Evolutionary conservation across 2,329 filamentous ascomycete species (phyloP).

Genomic region (Orbilia ellipsospora): DNA sequence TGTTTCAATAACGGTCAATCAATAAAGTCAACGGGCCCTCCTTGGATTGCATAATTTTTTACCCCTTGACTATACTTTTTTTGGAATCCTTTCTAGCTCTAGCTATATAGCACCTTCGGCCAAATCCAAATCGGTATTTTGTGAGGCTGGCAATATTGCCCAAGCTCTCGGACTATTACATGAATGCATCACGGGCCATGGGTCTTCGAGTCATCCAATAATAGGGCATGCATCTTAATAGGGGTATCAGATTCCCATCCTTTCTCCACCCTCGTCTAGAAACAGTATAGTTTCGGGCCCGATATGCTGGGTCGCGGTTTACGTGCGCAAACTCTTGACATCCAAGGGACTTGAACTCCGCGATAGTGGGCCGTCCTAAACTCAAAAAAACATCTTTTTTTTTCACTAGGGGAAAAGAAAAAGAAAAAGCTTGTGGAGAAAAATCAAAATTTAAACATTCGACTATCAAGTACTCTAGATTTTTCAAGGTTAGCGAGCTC

Average conservation of each 20-base stretch:
- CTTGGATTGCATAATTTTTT: slow-evolving; percentile 16
- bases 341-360: slow-evolving; percentile 12
- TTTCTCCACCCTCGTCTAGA: slow-evolving; percentile 44
- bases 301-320: slow-evolving; percentile 16
- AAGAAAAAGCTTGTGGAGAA: too few species aligned
- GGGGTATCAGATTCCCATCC: slow-evolving; percentile 15
- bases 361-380: slow-evolving; percentile 1
- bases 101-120: slow-evolving; percentile 27
- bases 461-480: too few species aligned
- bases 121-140: slow-evolving; percentile 17
- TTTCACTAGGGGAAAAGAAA: too few species aligned
- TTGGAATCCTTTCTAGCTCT: neutral
- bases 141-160: slow-evolving; percentile 14
- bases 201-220: slow-evolving; percentile 34
- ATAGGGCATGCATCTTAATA: slow-evolving; percentile 45
- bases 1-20: slow-evolving; percentile 18
- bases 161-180: neutral
- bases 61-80: too few species aligned
- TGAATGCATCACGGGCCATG: slow-evolving; percentile 1
- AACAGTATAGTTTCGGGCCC: slow-evolving; percentile 51
- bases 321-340: slow-evolving; percentile 3
- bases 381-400: too few species aligned
- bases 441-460: too few species aligned
- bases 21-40: slow-evolving; percentile 6
- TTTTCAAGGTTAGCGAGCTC: too few species aligned